A percentile compares a stretch with the other conserved stretches of the same genome.
These are phyloP conservation scores for Tephrocybe sp. DNA, from an alignment of 768 basidiomycete genomes.

Conservation along the genomic window DNA sequence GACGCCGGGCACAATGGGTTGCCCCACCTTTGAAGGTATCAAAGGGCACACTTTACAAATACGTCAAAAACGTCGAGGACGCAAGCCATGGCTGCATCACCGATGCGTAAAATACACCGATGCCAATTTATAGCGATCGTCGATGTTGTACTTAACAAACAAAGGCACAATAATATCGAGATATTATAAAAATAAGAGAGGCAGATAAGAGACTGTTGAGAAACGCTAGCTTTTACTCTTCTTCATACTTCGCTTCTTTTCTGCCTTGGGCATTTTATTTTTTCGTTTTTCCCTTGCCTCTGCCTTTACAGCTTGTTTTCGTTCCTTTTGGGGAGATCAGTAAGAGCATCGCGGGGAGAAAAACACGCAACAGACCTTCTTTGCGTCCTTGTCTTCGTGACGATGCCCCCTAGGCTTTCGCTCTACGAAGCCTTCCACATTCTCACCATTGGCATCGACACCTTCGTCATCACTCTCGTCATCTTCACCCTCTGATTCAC, in stretches of 20 bases:
- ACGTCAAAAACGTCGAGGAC: constrained; percentile 83
- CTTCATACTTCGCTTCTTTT: constrained; percentile 88
- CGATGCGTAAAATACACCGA: constrained; percentile 51
- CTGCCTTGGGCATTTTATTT: constrained; percentile 92
- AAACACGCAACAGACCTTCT: constrained; percentile 59
- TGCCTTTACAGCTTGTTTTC: constrained; percentile 86
- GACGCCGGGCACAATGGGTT: constrained; percentile 69
- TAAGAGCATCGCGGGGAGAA: not conserved
- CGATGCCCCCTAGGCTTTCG: constrained; percentile 80
- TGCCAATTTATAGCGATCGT: not conserved
- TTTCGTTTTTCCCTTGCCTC: constrained; percentile 87
- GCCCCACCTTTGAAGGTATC: constrained; percentile 83
- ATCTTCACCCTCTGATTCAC: constrained; percentile 21
- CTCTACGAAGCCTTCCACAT: constrained; percentile 41
- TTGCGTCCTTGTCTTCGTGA: constrained; percentile 87
- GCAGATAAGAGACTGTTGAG: not conserved
- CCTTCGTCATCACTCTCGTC: constrained; percentile 27
- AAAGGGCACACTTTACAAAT: constrained; percentile 86
- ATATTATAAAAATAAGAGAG: not conserved
- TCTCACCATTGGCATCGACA: constrained; percentile 34
- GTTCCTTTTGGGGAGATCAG: constrained; percentile 53
- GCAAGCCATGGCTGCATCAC: constrained; percentile 93
- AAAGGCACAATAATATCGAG: constrained; percentile 1
- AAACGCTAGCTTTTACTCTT: constrained; percentile 31
- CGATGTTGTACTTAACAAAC: constrained; percentile 4